These are phyloP conservation scores for Leishmania amazonensis DNA, from an alignment of 208 protist species.

Conservation along the genomic window DNA sequence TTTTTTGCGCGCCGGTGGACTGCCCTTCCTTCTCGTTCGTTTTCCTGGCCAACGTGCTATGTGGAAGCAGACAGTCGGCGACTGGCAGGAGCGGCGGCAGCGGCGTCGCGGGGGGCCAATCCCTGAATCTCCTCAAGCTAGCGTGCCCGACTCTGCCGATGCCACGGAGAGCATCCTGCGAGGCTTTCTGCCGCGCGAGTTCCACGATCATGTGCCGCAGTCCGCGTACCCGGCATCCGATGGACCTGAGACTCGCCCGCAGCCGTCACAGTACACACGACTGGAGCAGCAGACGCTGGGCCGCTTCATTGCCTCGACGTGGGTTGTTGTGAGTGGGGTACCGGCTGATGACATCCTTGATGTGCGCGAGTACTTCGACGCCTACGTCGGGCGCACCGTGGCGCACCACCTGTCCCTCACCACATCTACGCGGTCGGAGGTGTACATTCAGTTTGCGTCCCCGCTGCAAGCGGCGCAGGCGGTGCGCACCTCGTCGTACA, in stretches of 20 bases:
- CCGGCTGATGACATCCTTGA: slow-evolving; percentile 42
- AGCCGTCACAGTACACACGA: neutral
- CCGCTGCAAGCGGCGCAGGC: slow-evolving; percentile 49
- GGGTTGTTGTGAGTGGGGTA: slow-evolving; percentile 58
- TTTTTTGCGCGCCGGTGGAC: neutral
- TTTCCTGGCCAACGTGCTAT: slow-evolving; percentile 17
- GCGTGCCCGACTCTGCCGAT: slow-evolving; percentile 18
- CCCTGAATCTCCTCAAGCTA: slow-evolving; percentile 12
- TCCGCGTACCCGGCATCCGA: slow-evolving; percentile 18
- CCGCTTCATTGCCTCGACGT: slow-evolving; percentile 22
- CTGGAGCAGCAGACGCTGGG: slow-evolving; percentile 8
- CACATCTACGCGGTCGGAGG: slow-evolving; percentile 21
- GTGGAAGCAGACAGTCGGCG: slow-evolving; percentile 66
- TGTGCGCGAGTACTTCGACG: slow-evolving; percentile 79
- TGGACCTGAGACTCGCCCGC: slow-evolving; percentile 2
- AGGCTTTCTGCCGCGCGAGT: slow-evolving; percentile 28
- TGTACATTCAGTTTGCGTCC: slow-evolving; percentile 71
- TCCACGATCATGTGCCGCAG: slow-evolving; percentile 18
- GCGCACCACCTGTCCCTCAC: slow-evolving; percentile 40
- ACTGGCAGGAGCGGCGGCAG: slow-evolving; percentile 74
- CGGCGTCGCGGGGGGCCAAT: slow-evolving; percentile 22
- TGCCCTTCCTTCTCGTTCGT: no score
- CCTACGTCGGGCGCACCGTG: slow-evolving; percentile 67
- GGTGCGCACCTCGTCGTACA: slow-evolving; percentile 36
- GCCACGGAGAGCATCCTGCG: slow-evolving; percentile 16